Evolutionary conservation across 1,139 yeast species (phyloP).

Genomic region (Debaryomycetaceae sp.): DNA sequence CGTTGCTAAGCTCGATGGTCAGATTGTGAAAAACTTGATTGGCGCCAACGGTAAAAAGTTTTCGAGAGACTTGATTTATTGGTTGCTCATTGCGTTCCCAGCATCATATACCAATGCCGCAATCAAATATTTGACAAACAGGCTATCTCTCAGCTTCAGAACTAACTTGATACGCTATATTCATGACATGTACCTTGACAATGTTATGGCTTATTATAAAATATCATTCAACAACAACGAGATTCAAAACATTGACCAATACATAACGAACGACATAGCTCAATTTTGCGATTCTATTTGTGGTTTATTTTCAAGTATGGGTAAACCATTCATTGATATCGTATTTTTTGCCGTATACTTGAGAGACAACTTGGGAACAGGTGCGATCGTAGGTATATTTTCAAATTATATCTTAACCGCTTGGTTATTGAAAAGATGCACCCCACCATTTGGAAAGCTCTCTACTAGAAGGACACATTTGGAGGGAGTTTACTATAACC

Average conservation of each 20-base stretch:
- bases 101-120: constrained; percentile 93
- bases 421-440: constrained; percentile 61
- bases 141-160: constrained; percentile 79
- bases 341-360: constrained; percentile 84
- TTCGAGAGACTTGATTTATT: constrained; percentile 71
- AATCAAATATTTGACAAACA: constrained; percentile 74
- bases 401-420: constrained; percentile 82
- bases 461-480: constrained; percentile 71
- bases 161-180: constrained; percentile 80
- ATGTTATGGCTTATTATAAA: constrained; percentile 79
- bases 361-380: constrained; percentile 79
- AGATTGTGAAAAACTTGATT: constrained; percentile 83
- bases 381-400: constrained; percentile 80
- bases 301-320: constrained; percentile 80
- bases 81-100: constrained; percentile 90
- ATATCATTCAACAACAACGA: constrained; percentile 46
- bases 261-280: constrained; percentile 80
- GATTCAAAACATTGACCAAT: constrained; percentile 61
- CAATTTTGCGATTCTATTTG: constrained; percentile 82
- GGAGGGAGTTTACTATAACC: constrained; percentile 87
- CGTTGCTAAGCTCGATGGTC: constrained; percentile 89
- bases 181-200: constrained; percentile 85
- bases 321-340: constrained; percentile 87
- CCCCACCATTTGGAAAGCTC: constrained; percentile 85
- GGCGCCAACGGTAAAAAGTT: constrained; percentile 79